These are phyloP conservation scores for Ilex asprella DNA, from an alignment of 257 asterid genomes.

Conservation along the genomic window DNA sequence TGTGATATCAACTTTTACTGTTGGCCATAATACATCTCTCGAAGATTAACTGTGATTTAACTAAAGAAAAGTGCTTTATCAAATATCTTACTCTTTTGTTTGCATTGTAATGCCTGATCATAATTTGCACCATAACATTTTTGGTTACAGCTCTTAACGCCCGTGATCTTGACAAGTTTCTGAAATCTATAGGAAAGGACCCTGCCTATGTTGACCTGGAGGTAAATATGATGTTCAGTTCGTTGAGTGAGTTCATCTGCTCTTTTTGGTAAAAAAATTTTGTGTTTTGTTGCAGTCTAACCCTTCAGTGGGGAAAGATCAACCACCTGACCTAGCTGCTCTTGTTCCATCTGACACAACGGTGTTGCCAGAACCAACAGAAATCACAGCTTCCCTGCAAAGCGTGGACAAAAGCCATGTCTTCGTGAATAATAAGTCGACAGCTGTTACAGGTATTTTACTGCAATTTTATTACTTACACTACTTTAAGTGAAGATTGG, in stretches of 20 bases:
- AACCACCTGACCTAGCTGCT: constrained; percentile 88
- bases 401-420: constrained; percentile 27
- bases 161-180: constrained; percentile 70
- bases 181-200: constrained; percentile 62
- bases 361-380: constrained; percentile 30
- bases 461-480: no score
- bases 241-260: constrained; percentile 3
- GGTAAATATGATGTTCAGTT: constrained; percentile 39
- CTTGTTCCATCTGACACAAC: constrained; percentile 74
- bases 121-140: constrained; percentile 9
- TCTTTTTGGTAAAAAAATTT: no score
- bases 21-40: no score
- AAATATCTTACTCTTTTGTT: no score
- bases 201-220: constrained; percentile 83
- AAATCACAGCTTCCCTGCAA: constrained; percentile 29
- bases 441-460: constrained; percentile 35
- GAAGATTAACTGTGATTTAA: no score
- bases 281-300: constrained; percentile 42
- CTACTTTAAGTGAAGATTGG: no score
- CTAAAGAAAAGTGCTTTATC: no score
- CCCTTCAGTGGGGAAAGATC: constrained; percentile 89
- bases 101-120: constrained; percentile 4
- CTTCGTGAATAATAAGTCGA: constrained; percentile 27
- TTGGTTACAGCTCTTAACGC: constrained; percentile 55
- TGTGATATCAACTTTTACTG: no score